phyloP scores from a whole-genome alignment of 2,329 filamentous ascomycete genomes.

The Arthroderma sp. region DNA sequence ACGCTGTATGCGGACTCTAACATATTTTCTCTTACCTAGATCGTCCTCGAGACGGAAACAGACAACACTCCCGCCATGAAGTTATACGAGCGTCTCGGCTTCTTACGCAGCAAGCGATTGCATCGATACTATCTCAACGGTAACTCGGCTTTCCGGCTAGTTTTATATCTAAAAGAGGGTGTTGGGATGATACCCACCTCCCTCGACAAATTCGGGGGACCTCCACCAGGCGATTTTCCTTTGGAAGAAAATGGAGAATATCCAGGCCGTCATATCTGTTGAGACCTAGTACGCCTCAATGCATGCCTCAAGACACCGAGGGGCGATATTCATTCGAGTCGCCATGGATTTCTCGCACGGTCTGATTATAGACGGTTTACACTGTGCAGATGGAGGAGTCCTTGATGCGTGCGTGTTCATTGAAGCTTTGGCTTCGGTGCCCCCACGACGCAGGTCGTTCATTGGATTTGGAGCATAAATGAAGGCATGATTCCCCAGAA shows the following conservation, averaged over 20 bases:
- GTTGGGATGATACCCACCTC: constrained; percentile 31
- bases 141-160: constrained; percentile 80
- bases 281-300: background rate
- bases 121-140: constrained; percentile 96
- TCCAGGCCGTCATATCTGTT: constrained; percentile 3
- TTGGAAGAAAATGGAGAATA: constrained; percentile 11
- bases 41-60: constrained; percentile 92
- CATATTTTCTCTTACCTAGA: constrained; percentile 26
- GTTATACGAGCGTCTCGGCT: constrained; percentile 84
- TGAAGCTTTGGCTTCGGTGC: no score
- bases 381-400: no score
- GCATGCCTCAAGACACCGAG: no score
- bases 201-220: background rate
- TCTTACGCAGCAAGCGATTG: constrained; percentile 79
- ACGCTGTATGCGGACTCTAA: background rate
- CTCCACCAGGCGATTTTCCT: background rate
- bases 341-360: no score
- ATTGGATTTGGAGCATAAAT: no score
- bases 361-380: no score
- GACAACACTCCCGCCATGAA: constrained; percentile 81
- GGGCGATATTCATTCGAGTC: no score
- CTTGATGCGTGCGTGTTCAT: no score
- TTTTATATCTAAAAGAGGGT: constrained; percentile 61
- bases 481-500: no score
- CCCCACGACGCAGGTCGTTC: no score